phyloP scores from a whole-genome alignment of 306 rosid genomes.

The Casuarina glauca region DNA sequence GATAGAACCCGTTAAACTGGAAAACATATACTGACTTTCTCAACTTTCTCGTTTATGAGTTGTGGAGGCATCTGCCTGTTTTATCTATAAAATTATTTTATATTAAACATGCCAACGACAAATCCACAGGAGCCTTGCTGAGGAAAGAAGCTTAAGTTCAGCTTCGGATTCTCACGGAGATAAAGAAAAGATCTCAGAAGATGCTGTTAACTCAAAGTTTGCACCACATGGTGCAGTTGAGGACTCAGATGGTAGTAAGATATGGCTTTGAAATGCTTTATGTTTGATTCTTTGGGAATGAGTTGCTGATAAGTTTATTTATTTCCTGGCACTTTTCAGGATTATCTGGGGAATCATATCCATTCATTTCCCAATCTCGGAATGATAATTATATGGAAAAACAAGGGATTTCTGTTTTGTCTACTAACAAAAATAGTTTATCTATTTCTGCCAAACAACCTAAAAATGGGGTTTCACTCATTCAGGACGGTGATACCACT shows the following conservation, averaged over 20 bases:
- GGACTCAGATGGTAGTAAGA: constrained; percentile 57
- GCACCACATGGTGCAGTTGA: constrained; percentile 42
- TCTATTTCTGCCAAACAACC: constrained; percentile 40
- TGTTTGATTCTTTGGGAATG: constrained; percentile 16
- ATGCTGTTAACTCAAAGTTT: constrained; percentile 45
- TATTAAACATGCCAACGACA: constrained; percentile 5
- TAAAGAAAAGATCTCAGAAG: constrained; percentile 50
- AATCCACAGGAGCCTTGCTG: constrained; percentile 51
- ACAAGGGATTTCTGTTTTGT: constrained; percentile 41
- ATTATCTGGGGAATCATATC: constrained; percentile 38
- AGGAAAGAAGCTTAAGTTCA: constrained; percentile 53
- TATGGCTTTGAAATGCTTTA: constrained; percentile 20
- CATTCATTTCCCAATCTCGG: constrained; percentile 38
- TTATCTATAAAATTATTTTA: background rate
- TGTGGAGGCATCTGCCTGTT: background rate
- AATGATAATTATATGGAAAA: constrained; percentile 38
- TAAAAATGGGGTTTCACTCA: constrained; percentile 32
- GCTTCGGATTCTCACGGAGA: constrained; percentile 66
- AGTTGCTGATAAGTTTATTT: constrained; percentile 25
- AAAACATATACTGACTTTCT: background rate
- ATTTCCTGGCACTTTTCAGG: constrained; percentile 20
- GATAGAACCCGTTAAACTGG: background rate
- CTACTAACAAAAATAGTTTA: constrained; percentile 37
- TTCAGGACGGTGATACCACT: constrained; percentile 29
- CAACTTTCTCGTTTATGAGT: background rate